A percentile compares a stretch with the other conserved stretches of the same genome.
These are phyloP conservation scores for Nepenthes alata DNA, from an alignment of 179 eudicot species.

Conservation along the genomic window DNA sequence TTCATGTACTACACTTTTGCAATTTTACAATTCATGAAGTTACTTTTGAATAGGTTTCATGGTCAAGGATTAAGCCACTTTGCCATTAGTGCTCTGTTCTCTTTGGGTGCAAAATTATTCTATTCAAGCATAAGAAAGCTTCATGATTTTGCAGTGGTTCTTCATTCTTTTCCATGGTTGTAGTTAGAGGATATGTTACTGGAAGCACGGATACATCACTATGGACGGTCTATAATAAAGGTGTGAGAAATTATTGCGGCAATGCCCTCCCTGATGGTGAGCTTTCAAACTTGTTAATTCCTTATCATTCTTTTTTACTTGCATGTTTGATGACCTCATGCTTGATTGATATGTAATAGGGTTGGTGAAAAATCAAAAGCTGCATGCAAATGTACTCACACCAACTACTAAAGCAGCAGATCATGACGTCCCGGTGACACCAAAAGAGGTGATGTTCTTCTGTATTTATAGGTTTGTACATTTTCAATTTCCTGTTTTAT, in stretches of 20 bases:
- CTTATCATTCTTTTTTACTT: not conserved
- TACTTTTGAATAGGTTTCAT: not conserved
- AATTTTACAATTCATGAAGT: not conserved
- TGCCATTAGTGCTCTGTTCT: too few species aligned
- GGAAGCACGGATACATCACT: constrained; percentile 97
- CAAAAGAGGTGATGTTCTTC: constrained; percentile 46
- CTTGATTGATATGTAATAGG: constrained; percentile 26
- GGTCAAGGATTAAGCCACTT: too few species aligned
- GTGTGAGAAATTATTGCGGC: constrained; percentile 81
- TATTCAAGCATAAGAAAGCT: too few species aligned
- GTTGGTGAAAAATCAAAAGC: constrained; percentile 73
- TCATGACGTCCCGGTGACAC: constrained; percentile 92
- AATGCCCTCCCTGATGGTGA: constrained; percentile 79
- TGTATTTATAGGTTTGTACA: too few species aligned
- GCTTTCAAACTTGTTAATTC: constrained; percentile 11
- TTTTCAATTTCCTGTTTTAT: too few species aligned
- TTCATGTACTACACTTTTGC: too few species aligned
- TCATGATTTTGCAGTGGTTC: not conserved
- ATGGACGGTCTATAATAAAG: constrained; percentile 90
- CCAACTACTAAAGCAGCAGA: constrained; percentile 94
- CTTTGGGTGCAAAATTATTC: too few species aligned
- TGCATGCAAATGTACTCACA: constrained; percentile 70
- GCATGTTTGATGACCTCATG: constrained; percentile 5
- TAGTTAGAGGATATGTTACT: constrained; percentile 93
- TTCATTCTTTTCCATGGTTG: constrained; percentile 2